Evolutionary conservation across 257 asterid genomes (phyloP).

Genomic region (Fraxinus americana): DNA sequence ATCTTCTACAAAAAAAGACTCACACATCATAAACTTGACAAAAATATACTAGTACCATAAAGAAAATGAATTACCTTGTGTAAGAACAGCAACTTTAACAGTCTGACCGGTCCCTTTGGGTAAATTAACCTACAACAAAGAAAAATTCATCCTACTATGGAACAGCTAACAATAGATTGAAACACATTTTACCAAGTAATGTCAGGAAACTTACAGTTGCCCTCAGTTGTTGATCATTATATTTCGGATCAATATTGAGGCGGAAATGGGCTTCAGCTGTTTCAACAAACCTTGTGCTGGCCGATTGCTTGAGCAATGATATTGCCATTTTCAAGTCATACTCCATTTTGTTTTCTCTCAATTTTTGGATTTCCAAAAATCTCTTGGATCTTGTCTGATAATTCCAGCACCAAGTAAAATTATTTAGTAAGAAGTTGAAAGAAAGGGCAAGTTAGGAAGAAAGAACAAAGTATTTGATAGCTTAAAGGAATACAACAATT

Average conservation of each 20-base stretch:
- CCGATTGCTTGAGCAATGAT: constrained; percentile 71
- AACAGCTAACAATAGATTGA: constrained; percentile 14
- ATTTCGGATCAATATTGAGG: constrained; percentile 94
- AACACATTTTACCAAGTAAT: constrained; percentile 10
- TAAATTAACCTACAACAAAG: constrained; percentile 74
- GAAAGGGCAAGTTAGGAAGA: background rate
- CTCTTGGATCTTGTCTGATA: constrained; percentile 92
- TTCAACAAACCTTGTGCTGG: constrained; percentile 79
- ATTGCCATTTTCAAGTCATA: constrained; percentile 80
- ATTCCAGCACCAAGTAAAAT: constrained; percentile 22
- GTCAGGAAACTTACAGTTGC: constrained; percentile 74
- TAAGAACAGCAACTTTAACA: constrained; percentile 89
- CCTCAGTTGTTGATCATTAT: constrained; percentile 95
- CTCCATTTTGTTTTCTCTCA: constrained; percentile 85
- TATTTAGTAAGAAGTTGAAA: constrained; percentile 16
- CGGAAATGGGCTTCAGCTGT: constrained; percentile 97
- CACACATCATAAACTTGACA: background rate
- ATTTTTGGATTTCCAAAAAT: constrained; percentile 83
- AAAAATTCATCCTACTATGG: constrained; percentile 16
- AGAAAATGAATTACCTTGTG: constrained; percentile 67
- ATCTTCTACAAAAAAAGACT: background rate
- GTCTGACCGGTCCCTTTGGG: constrained; percentile 98
- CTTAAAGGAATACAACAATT: background rate
- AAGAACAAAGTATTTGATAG: background rate
- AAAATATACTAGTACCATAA: background rate